phyloP scores from a whole-genome alignment of 2,329 filamentous ascomycete genomes.

The Epichloe scottii region DNA sequence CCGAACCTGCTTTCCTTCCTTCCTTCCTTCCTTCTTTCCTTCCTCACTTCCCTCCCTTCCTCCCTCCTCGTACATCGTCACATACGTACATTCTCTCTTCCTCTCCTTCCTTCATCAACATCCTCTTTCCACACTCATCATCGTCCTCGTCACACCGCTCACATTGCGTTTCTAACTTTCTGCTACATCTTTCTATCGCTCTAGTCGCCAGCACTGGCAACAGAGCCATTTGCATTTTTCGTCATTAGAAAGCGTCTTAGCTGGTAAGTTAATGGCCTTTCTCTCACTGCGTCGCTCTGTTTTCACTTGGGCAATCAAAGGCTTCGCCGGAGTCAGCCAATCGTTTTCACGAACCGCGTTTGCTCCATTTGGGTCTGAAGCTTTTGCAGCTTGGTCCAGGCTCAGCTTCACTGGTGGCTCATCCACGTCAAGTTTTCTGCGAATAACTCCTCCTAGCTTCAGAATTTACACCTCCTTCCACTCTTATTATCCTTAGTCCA shows the following conservation, averaged over 20 bases:
- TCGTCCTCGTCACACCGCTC: neutral
- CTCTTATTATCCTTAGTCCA: no score
- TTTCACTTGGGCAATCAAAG: no score
- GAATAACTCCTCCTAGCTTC: no score
- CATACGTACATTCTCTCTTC: neutral
- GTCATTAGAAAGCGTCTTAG: neutral
- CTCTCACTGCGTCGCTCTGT: neutral
- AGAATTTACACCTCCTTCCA: no score
- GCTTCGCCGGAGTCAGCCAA: no score
- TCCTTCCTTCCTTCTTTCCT: constrained; percentile 6
- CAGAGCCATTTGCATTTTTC: neutral
- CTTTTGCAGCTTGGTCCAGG: no score
- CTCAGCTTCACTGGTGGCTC: no score
- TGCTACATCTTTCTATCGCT: neutral
- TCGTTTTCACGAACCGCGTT: no score
- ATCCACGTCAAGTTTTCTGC: no score
- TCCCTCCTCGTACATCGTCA: neutral
- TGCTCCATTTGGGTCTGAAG: no score
- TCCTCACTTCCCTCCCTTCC: neutral
- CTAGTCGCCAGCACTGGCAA: neutral
- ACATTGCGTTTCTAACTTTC: neutral
- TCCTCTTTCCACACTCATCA: neutral
- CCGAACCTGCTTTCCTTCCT: constrained; percentile 1
- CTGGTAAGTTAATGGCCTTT: neutral
- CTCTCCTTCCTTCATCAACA: neutral